Evolutionary conservation across 169 alveolate species (phyloP).

Genomic region (Eimeria falciformis): DNA sequence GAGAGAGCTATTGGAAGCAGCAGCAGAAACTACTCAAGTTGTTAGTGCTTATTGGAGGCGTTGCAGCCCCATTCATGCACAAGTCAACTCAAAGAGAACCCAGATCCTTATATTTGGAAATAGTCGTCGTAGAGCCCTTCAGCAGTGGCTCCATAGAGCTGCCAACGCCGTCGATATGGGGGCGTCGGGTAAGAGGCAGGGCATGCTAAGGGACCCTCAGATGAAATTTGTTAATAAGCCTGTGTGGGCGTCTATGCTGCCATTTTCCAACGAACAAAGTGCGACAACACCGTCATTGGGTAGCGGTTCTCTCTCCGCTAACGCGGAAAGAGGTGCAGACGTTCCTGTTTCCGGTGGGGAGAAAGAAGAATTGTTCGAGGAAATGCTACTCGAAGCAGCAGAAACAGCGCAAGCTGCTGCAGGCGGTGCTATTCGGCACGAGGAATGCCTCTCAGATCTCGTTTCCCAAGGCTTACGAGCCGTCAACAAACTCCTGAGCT

Average conservation of each 20-base stretch:
- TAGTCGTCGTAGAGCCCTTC: conserved; percentile 62
- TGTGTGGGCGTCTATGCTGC: conserved; percentile 67
- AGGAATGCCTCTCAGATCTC: neutral
- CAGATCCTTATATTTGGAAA: conserved; percentile 55
- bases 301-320: neutral
- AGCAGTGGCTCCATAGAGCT: conserved; percentile 66
- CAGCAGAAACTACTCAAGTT: conserved; percentile 24
- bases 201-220: conserved; percentile 40
- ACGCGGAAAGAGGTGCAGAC: neutral
- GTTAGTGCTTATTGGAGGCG: conserved; percentile 53
- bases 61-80: conserved; percentile 50
- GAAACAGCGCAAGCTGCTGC: conserved; percentile 33
- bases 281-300: neutral
- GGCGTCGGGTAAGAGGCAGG: conserved; percentile 46
- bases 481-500: conserved; percentile 8
- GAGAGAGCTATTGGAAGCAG: conserved; percentile 20
- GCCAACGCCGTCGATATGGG: conserved; percentile 20
- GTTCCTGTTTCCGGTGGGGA: neutral
- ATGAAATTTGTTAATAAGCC: conserved; percentile 35
- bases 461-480: neutral
- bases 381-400: conserved; percentile 49
- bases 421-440: conserved; percentile 21
- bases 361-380: neutral
- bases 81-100: conserved; percentile 9
- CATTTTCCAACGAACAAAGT: conserved; percentile 1